A percentile compares a stretch with the other conserved stretches of the same genome.
Conservation (phyloP, 1,139 yeast species). For the Diutina pseudorugosa region DNA sequence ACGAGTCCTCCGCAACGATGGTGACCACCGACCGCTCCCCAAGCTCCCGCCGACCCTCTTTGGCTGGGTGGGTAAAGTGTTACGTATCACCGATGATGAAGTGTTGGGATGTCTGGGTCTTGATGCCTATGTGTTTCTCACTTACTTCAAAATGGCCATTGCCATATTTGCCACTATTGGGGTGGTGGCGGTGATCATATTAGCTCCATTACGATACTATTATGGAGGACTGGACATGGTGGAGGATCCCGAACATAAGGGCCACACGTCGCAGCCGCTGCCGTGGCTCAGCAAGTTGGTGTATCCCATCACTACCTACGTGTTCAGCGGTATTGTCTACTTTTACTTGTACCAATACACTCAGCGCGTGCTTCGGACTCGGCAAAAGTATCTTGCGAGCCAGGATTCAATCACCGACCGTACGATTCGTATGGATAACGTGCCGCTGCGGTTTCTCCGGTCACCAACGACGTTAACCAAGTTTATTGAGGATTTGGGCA, state of each 20-base stretch:
- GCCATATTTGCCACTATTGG: slow-evolving; percentile 24
- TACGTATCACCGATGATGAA: slow-evolving; percentile 28
- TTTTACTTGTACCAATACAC: slow-evolving; percentile 26
- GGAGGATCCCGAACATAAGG: slow-evolving; percentile 5
- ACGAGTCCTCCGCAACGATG: slow-evolving; percentile 24
- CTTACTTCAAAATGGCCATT: slow-evolving; percentile 35
- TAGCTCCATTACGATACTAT: slow-evolving; percentile 33
- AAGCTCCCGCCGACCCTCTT: slow-evolving; percentile 31
- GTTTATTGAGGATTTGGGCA: slow-evolving; percentile 49
- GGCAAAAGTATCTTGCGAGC: slow-evolving; percentile 69
- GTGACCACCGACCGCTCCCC: slow-evolving; percentile 13
- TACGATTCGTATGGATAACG: slow-evolving; percentile 80
- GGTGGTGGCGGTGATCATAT: slow-evolving; percentile 24
- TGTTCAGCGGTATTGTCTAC: slow-evolving; percentile 33
- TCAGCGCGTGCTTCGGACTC: slow-evolving; percentile 28
- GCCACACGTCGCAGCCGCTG: slow-evolving; percentile 32
- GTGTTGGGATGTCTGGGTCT: slow-evolving; percentile 29
- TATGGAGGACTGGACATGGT: slow-evolving; percentile 13
- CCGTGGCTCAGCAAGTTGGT: slow-evolving; percentile 16
- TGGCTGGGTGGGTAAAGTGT: slow-evolving; percentile 29
- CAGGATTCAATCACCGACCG: slow-evolving; percentile 90
- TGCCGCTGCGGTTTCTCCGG: slow-evolving; percentile 51
- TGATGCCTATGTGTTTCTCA: slow-evolving; percentile 33
- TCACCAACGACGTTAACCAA: background rate
- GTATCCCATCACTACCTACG: slow-evolving; percentile 30